Conservation (phyloP, 805 yeast species). For the Brettanomyces nanus region DNA sequence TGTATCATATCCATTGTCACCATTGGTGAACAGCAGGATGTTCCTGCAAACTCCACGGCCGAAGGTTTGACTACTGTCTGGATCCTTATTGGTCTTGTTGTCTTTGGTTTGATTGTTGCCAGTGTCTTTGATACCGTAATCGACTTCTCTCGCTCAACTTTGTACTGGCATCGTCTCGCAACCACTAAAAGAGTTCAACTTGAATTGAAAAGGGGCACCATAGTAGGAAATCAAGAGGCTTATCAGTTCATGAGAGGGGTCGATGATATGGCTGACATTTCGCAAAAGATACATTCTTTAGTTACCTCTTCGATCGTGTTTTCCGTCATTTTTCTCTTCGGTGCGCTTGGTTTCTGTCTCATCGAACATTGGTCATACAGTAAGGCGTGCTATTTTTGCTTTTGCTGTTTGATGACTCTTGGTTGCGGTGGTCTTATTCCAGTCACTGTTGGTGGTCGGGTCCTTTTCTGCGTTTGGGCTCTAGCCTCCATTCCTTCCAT, state of each 20-base stretch:
- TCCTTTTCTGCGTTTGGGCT: slow-evolving; percentile 75
- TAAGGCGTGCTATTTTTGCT: slow-evolving; percentile 65
- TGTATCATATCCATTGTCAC: slow-evolving; percentile 70
- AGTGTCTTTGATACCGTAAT: slow-evolving; percentile 60
- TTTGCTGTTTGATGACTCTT: slow-evolving; percentile 67
- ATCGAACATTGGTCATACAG: slow-evolving; percentile 70
- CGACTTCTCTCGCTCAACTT: slow-evolving; percentile 52
- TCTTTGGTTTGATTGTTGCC: slow-evolving; percentile 66
- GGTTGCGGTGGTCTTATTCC: slow-evolving; percentile 83
- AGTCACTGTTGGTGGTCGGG: slow-evolving; percentile 50
- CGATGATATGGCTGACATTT: slow-evolving; percentile 30
- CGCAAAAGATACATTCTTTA: slow-evolving; percentile 33
- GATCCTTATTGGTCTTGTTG: slow-evolving; percentile 61
- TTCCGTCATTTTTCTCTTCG: slow-evolving; percentile 59
- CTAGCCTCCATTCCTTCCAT: slow-evolving; percentile 77
- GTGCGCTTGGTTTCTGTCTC: slow-evolving; percentile 54
- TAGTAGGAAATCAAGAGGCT: slow-evolving; percentile 29
- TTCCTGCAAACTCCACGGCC: slow-evolving; percentile 45
- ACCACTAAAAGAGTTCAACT: slow-evolving; percentile 27
- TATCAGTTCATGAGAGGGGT: slow-evolving; percentile 51
- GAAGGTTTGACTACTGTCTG: slow-evolving; percentile 54
- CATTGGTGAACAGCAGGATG: slow-evolving; percentile 72
- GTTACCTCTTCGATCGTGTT: slow-evolving; percentile 35
- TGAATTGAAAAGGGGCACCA: neutral
- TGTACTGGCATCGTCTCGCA: slow-evolving; percentile 62